Conservation (phyloP, 2,329 filamentous ascomycete species). For the Hyphodiscus sp. region DNA sequence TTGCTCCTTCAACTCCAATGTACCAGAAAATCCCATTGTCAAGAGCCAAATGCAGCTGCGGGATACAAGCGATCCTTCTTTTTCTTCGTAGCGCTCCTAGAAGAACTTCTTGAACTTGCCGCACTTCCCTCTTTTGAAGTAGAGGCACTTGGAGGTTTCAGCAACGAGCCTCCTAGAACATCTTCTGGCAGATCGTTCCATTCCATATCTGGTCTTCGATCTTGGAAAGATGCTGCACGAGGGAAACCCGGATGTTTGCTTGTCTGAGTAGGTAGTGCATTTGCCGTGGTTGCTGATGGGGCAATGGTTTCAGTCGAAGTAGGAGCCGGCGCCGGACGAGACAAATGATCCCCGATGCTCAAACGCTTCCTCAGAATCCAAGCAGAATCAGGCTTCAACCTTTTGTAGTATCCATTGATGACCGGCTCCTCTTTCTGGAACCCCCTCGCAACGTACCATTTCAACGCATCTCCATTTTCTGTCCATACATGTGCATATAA, state of each 20-base stretch:
- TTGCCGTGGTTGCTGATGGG: slow-evolving; percentile 45
- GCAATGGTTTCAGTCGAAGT: slow-evolving; percentile 50
- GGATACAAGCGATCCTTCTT: slow-evolving; percentile 57
- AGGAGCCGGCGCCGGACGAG: not conserved
- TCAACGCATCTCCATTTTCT: slow-evolving; percentile 54
- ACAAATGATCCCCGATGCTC: slow-evolving; percentile 22
- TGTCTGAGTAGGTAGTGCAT: slow-evolving; percentile 7
- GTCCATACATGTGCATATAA: slow-evolving; percentile 65
- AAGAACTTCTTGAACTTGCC: slow-evolving; percentile 51
- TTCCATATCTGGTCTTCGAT: slow-evolving; percentile 50
- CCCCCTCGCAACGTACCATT: slow-evolving; percentile 54
- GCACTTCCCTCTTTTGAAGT: slow-evolving; percentile 20
- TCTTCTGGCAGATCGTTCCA: slow-evolving; percentile 62
- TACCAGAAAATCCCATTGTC: not conserved
- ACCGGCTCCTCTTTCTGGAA: slow-evolving; percentile 42
- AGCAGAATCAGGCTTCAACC: slow-evolving; percentile 53
- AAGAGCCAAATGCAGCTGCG: slow-evolving; percentile 49
- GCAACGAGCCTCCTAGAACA: slow-evolving; percentile 32
- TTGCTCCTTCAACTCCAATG: no score
- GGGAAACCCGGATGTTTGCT: not conserved
- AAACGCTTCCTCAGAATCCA: slow-evolving; percentile 48
- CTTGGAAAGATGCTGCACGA: slow-evolving; percentile 46
- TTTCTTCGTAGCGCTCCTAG: slow-evolving; percentile 33
- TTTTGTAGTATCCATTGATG: slow-evolving; percentile 54
- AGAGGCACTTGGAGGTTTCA: slow-evolving; percentile 27